Evolutionary conservation across 257 asterid genomes (phyloP).

Genomic region (Solanum rostratum): DNA sequence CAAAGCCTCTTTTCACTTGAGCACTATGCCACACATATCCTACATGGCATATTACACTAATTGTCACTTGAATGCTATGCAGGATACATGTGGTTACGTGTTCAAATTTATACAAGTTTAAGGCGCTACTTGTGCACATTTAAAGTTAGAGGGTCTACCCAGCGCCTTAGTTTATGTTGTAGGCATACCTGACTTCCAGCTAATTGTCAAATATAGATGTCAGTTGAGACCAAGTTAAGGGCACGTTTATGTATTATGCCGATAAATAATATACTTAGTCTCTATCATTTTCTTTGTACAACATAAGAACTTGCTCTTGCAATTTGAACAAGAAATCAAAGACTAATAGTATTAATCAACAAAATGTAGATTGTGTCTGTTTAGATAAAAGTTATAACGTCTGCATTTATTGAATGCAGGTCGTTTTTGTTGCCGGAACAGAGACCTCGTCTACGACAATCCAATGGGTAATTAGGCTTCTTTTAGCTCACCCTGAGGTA

Average conservation of each 20-base stretch:
- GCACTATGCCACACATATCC: too few relatives aligned
- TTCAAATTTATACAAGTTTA: too few relatives aligned
- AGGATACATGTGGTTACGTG: too few relatives aligned
- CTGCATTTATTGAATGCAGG: conserved; percentile 1
- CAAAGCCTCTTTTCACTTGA: neutral
- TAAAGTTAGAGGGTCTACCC: too few relatives aligned
- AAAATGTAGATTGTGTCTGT: neutral
- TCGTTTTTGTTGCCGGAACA: conserved; percentile 41
- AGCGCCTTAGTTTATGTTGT: too few relatives aligned
- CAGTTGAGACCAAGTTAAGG: too few relatives aligned
- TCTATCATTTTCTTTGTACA: neutral
- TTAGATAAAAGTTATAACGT: neutral
- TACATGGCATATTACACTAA: too few relatives aligned
- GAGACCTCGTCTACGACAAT: conserved; percentile 28
- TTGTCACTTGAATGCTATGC: too few relatives aligned
- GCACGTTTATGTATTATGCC: too few relatives aligned
- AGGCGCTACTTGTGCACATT: too few relatives aligned
- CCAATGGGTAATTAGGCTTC: conserved; percentile 37
- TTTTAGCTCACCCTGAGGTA: conserved; percentile 23
- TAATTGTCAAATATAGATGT: too few relatives aligned
- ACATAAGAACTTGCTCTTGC: neutral
- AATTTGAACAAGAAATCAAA: neutral
- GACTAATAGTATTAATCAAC: neutral
- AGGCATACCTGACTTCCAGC: too few relatives aligned
- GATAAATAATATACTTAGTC: neutral